phyloP scores from a whole-genome alignment of 2,329 filamentous ascomycete genomes.

The Pseudopyricularia javanii region DNA sequence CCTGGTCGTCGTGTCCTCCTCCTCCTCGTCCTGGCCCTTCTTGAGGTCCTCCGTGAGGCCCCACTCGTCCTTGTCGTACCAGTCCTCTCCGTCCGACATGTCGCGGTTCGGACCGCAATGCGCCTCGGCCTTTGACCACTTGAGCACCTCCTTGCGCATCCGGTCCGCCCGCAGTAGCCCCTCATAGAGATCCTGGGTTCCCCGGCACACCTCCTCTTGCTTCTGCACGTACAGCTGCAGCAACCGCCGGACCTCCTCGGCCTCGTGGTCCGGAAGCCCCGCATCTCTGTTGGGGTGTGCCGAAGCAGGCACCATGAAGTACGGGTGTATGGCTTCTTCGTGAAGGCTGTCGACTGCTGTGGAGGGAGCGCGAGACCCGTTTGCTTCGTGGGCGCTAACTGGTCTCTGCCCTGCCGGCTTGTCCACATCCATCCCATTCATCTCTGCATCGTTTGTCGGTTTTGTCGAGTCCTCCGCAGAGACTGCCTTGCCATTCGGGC shows the following conservation, averaged over 20 bases:
- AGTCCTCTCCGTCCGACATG: constrained; percentile 82
- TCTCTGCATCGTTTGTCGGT: not conserved
- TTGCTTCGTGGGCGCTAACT: not conserved
- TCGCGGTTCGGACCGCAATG: constrained; percentile 55
- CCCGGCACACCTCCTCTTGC: constrained; percentile 71
- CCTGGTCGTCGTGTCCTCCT: constrained; percentile 51
- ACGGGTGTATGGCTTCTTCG: constrained; percentile 55
- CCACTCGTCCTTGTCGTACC: constrained; percentile 78
- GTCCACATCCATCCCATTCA: not conserved
- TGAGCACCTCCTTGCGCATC: constrained; percentile 56
- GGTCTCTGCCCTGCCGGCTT: not conserved
- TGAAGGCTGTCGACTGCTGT: constrained; percentile 11
- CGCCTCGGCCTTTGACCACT: constrained; percentile 68
- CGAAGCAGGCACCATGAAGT: constrained; percentile 54
- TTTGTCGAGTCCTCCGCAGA: not conserved
- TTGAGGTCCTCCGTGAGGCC: constrained; percentile 60
- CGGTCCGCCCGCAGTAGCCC: constrained; percentile 63
- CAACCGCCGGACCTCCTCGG: constrained; percentile 64
- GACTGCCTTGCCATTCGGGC: not conserved
- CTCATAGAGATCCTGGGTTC: constrained; percentile 53
- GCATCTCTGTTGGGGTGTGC: constrained; percentile 57
- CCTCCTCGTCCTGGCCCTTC: constrained; percentile 73
- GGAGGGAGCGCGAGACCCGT: not conserved
- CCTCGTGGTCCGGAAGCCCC: constrained; percentile 60
- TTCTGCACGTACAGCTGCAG: constrained; percentile 72